phyloP scores from a whole-genome alignment of 495 filamentous ascomycete genomes.

The Aspergillus baeticus region DNA sequence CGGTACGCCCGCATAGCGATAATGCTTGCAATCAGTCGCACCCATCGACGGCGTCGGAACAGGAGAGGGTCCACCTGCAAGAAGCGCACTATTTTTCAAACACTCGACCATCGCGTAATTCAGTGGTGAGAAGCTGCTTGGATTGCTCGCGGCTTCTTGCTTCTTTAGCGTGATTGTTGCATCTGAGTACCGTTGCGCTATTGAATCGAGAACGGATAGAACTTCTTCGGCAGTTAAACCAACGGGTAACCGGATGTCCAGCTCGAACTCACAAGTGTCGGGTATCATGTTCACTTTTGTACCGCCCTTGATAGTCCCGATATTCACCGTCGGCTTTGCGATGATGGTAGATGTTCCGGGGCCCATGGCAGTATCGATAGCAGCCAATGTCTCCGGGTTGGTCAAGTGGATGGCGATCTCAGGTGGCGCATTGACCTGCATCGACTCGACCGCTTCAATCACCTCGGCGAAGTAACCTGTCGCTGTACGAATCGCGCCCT shows the following conservation, averaged over 20 bases:
- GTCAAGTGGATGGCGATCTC: neutral
- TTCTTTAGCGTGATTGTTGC: neutral
- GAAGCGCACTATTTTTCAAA: neutral
- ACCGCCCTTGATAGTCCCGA: neutral
- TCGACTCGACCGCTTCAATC: neutral
- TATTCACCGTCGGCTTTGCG: neutral
- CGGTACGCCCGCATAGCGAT: neutral
- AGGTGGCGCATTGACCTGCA: neutral
- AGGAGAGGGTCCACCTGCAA: neutral
- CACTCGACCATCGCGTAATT: neutral
- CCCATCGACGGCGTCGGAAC: neutral
- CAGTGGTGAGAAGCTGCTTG: neutral
- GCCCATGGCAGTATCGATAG: neutral
- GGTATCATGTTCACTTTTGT: neutral
- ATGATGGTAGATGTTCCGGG: neutral
- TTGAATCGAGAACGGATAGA: neutral
- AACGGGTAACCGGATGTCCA: neutral
- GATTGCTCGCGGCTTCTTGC: neutral
- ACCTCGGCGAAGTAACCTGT: neutral
- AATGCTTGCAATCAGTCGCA: neutral
- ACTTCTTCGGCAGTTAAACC: neutral
- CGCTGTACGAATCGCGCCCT: neutral
- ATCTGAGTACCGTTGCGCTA: neutral
- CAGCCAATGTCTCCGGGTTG: neutral
- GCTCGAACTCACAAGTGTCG: neutral